Evolutionary conservation across 1,284 basidiomycete species (phyloP).

Genomic region (Leccinum pallidistipes): DNA sequence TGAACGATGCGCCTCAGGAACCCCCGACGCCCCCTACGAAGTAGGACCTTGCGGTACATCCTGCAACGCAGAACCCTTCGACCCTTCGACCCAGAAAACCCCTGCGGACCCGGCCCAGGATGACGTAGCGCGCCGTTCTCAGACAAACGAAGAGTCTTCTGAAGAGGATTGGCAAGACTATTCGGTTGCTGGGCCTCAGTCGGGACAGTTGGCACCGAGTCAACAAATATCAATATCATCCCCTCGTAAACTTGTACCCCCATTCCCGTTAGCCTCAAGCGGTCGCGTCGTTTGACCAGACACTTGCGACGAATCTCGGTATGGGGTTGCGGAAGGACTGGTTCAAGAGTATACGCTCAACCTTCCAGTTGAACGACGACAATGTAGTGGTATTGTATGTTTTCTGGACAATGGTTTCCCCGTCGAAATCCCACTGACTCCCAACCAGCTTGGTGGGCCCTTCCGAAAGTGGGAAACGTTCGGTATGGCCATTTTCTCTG

Average conservation of each 20-base stretch:
- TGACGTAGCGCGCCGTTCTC: background rate
- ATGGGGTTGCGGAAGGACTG: background rate
- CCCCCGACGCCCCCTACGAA: background rate
- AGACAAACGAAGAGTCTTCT: background rate
- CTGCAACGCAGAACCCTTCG: background rate
- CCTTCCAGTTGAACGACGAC: conserved; percentile 4
- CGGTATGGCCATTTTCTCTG: conserved; percentile 10
- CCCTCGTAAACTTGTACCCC: background rate
- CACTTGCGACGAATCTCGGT: background rate
- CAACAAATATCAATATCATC: background rate
- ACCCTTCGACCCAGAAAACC: background rate
- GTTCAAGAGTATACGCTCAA: background rate
- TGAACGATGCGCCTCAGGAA: background rate
- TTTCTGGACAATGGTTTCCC: background rate
- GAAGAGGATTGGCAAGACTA: background rate
- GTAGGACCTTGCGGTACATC: background rate
- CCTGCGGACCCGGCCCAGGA: background rate
- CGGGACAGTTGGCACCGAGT: background rate
- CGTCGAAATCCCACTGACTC: conserved; percentile 7
- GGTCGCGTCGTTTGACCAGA: background rate
- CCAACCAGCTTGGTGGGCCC: conserved; percentile 21
- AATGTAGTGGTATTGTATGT: conserved; percentile 27
- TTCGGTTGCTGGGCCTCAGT: background rate
- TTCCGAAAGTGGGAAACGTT: conserved; percentile 19
- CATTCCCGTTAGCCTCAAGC: background rate